These are phyloP conservation scores for Chaetomium olivaceum DNA, from an alignment of 2,329 filamentous ascomycete genomes.

Conservation along the genomic window DNA sequence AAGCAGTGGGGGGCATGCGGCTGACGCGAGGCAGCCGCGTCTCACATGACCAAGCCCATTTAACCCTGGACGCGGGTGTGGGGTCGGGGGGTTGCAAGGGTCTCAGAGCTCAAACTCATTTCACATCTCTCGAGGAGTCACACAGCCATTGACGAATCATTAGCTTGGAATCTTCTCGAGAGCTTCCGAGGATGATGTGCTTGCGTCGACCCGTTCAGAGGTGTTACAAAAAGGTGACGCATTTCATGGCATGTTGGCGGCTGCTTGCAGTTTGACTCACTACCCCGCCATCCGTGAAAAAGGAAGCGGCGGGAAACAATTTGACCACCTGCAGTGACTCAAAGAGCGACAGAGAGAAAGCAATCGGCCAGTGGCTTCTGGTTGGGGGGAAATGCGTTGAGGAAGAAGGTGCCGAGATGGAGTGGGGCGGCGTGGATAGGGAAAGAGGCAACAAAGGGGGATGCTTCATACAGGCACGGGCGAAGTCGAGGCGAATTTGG, in stretches of 20 bases:
- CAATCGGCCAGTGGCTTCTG: background rate
- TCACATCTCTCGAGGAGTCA: background rate
- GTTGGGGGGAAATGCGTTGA: background rate
- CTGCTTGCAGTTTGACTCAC: background rate
- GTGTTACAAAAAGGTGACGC: background rate
- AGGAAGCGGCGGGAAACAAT: background rate
- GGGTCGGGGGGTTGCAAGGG: background rate
- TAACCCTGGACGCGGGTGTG: slow-evolving; percentile 20
- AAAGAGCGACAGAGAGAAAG: background rate
- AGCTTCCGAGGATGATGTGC: background rate
- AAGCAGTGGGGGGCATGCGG: slow-evolving; percentile 14
- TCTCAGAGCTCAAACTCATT: background rate
- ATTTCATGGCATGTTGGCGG: background rate
- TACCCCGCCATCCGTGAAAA: background rate
- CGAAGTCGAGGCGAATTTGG: background rate
- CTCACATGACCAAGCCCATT: slow-evolving; percentile 29
- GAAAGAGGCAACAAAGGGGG: background rate
- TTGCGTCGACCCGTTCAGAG: background rate
- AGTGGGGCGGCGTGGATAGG: background rate
- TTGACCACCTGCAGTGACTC: background rate
- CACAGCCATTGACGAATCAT: slow-evolving; percentile 11
- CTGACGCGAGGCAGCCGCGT: slow-evolving; percentile 29
- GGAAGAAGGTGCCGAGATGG: background rate
- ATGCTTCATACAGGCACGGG: background rate
- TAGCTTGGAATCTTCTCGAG: background rate